Conservation (phyloP, 768 basidiomycete genomes). For the Porphyrellus cyaneotinctus region DNA sequence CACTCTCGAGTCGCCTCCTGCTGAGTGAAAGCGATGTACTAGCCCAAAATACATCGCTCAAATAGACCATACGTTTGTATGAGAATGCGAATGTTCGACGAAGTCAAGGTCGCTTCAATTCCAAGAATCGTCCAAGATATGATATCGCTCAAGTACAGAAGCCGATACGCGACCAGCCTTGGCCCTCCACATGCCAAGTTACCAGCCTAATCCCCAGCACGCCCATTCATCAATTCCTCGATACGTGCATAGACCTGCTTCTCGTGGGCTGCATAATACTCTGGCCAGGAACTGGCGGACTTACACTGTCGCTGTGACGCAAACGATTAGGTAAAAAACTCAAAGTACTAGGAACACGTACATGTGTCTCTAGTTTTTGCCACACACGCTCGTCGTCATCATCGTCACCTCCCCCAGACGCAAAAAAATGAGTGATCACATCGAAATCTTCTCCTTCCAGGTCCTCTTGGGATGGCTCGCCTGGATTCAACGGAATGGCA, state of each 20-base stretch:
- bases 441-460: conserved; percentile 43
- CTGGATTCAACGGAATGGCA: not conserved
- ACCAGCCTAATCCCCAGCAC: conserved; percentile 6
- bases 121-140: too few relatives aligned
- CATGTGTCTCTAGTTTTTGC: conserved; percentile 45
- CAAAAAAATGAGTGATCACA: conserved; percentile 52
- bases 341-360: conserved; percentile 22
- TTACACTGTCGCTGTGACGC: conserved; percentile 36
- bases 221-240: conserved; percentile 27
- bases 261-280: conserved; percentile 46
- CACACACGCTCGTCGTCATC: conserved; percentile 49
- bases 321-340: not conserved
- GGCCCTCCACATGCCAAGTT: not conserved
- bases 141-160: conserved; percentile 3
- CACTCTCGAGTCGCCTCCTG: conserved; percentile 11
- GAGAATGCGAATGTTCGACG: not conserved
- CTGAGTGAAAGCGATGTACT: conserved; percentile 17
- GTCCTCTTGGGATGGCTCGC: conserved; percentile 6
- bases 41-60: conserved; percentile 3
- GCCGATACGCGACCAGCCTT: not conserved
- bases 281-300: conserved; percentile 44
- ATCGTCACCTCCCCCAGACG: conserved; percentile 45
- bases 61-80: conserved; percentile 15
- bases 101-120: not conserved
- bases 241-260: conserved; percentile 41